Base-by-base conservation (phyloP, 1,284 basidiomycete species). In the Pseudozyma sp. region DNA sequence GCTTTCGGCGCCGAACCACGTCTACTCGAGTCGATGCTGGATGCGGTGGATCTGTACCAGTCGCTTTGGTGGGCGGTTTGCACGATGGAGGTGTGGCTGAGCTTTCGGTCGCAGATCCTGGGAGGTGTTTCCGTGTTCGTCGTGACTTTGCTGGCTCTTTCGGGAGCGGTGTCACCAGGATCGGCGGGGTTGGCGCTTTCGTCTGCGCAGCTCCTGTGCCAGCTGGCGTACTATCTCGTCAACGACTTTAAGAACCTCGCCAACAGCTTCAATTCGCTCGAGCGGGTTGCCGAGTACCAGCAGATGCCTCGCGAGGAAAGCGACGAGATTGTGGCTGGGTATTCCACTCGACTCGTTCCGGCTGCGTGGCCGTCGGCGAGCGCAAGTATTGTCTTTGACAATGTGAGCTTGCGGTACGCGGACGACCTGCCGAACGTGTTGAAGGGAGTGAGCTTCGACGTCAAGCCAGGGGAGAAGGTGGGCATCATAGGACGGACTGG, bases 231-330 rank as follows among this genome's bases (percentile, higher is more conserved):
- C 60, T 76, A 78, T 29, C 67, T 80, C 7, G 65, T 74, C 17
- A 68, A 74, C 57, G 62, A 73, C 51, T 73, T 57, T 42, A 77
- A 76, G 48, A 70, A 77, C 24, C 75, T 84, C 11, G 68, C 77
- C 5, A 77, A 78, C 31, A 71, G 74, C 45, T 64, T 84, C 92
- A 92, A 92, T 84, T 89, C 89, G 7, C 91, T 96, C 7, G 94
- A 97, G 84, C 90, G 94, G 62, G 88, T 95, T 7, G 89, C 92
- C 5, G 94, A 96, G 86, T 96, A 95, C 81, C 88, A 95, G 17
- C 88, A 92, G 54, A 87, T 95, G n/a, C 92, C 92, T 0, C 91
- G 92, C 80, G 94, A 95, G 81, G 90, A 93, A 5, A 43, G 33
- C 29, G 19, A 71, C 29, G 34, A 52, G n/a, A 42, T 57, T 14